Conservation (phyloP, 139 green algal species). For the Micromonas pusilla region DNA sequence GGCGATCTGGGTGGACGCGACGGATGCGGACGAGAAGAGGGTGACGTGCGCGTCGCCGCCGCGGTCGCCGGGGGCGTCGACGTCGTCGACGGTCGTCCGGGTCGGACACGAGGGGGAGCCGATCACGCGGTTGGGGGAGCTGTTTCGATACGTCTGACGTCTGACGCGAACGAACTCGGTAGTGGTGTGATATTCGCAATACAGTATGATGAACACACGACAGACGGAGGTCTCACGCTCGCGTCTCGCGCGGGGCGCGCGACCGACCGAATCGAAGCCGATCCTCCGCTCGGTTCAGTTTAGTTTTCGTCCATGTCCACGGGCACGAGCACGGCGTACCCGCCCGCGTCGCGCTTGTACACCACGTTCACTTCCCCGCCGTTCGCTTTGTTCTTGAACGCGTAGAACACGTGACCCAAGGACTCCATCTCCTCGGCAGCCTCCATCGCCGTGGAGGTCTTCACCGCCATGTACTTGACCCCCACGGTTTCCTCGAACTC, state of each 20-base stretch:
- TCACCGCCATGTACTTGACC: neutral
- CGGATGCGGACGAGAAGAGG: neutral
- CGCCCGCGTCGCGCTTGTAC: constrained; percentile 26
- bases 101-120: neutral
- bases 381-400: constrained; percentile 9
- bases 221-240: too few relatives aligned
- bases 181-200: too few relatives aligned
- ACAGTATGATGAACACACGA: too few relatives aligned
- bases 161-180: too few relatives aligned
- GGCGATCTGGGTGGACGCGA: neutral
- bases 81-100: neutral
- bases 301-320: neutral
- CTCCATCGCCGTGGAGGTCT: neutral
- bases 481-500: neutral
- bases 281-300: too few relatives aligned
- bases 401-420: constrained; percentile 25
- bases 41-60: neutral
- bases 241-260: too few relatives aligned
- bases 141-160: neutral
- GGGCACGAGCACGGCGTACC: constrained; percentile 21
- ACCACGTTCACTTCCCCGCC: constrained; percentile 17
- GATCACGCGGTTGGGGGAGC: neutral
- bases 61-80: neutral
- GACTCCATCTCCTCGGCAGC: constrained; percentile 13
- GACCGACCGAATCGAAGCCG: neutral